A percentile compares a stretch with the other conserved stretches of the same genome.
Conservation (phyloP, 2,329 filamentous ascomycete species). For the Ophioceras dolichostomum region DNA sequence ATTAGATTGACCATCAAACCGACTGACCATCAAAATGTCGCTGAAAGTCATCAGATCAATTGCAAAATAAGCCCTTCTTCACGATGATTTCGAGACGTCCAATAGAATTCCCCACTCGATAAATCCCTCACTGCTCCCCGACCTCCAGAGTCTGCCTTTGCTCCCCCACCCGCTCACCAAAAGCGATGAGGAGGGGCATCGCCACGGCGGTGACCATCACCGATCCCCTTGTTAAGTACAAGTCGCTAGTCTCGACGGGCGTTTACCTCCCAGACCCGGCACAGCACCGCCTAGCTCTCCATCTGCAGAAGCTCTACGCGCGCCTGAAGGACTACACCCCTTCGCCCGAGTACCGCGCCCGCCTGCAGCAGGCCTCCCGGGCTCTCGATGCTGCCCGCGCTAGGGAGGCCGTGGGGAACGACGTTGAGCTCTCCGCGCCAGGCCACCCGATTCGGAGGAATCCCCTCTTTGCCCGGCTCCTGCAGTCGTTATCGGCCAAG, state of each 20-base stretch:
- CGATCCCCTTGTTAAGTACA: slow-evolving; percentile 67
- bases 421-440: slow-evolving; percentile 31
- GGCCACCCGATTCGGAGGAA: slow-evolving; percentile 46
- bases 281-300: slow-evolving; percentile 61
- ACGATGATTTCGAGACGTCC: too few relatives aligned
- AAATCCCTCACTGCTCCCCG: too few relatives aligned
- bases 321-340: slow-evolving; percentile 70
- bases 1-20: too few relatives aligned
- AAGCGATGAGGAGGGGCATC: slow-evolving; percentile 16
- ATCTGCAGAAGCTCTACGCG: slow-evolving; percentile 66
- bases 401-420: slow-evolving; percentile 16
- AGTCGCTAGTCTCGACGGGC: slow-evolving; percentile 55
- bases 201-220: slow-evolving; percentile 42
- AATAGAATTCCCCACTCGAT: too few relatives aligned
- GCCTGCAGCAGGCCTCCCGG: slow-evolving; percentile 47
- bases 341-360: slow-evolving; percentile 52
- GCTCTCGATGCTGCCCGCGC: slow-evolving; percentile 23
- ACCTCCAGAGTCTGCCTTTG: too few relatives aligned
- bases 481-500: slow-evolving; percentile 19
- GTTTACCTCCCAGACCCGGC: slow-evolving; percentile 56
- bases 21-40: too few relatives aligned
- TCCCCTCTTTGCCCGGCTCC: slow-evolving; percentile 46
- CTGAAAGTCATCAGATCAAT: too few relatives aligned
- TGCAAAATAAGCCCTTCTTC: too few relatives aligned
- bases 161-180: too few relatives aligned